Conservation (phyloP, 176 grass and related monocot genomes). For the Zea luxurians region DNA sequence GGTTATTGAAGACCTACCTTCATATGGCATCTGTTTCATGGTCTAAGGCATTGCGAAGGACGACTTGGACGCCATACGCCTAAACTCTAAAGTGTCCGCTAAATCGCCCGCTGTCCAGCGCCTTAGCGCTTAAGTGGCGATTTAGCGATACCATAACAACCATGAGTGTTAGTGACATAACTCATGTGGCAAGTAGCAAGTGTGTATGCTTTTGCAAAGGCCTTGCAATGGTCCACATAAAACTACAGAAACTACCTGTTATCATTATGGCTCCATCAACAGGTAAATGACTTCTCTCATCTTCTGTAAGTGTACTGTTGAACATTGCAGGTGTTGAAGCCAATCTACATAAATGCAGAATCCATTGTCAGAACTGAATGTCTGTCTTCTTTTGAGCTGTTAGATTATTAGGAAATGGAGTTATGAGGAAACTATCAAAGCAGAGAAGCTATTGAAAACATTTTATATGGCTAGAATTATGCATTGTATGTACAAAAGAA, state of each 20-base stretch:
- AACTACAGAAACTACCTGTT: conserved; percentile 63
- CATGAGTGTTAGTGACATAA: neutral
- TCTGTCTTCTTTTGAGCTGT: neutral
- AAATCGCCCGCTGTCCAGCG: too few relatives aligned
- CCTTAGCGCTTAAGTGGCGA: too few relatives aligned
- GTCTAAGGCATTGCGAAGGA: too few relatives aligned
- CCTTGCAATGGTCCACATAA: conserved; percentile 14
- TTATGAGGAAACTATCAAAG: conserved; percentile 23
- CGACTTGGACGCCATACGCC: too few relatives aligned
- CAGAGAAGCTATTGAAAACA: conserved; percentile 10
- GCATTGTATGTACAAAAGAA: conserved; percentile 3
- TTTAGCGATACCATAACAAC: too few relatives aligned
- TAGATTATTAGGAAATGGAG: neutral
- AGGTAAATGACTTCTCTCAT: conserved; percentile 64
- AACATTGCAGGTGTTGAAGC: conserved; percentile 99
- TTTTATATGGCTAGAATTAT: conserved; percentile 1
- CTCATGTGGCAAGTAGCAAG: conserved; percentile 2
- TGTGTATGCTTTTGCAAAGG: neutral
- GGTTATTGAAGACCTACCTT: too few relatives aligned
- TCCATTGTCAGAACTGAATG: conserved; percentile 24
- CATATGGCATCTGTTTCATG: too few relatives aligned
- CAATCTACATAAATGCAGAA: conserved; percentile 59
- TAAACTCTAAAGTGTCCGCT: too few relatives aligned
- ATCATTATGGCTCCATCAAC: conserved; percentile 98
- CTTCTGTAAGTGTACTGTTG: conserved; percentile 91